Evolutionary conservation across 139 green algal genomes (phyloP).

Genomic region (Zygnema circumcarinatum): DNA sequence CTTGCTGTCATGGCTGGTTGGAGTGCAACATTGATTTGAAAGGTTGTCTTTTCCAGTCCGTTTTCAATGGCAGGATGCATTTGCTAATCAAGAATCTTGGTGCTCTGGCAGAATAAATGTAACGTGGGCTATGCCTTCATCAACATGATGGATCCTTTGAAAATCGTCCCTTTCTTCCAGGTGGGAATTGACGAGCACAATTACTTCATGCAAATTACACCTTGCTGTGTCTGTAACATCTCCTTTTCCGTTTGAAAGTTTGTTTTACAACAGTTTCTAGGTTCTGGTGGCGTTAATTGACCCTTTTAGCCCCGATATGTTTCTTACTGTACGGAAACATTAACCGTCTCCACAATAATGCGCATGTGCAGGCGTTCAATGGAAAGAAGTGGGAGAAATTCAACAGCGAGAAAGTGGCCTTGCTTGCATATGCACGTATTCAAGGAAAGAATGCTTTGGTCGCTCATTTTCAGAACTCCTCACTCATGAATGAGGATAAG

Average conservation of each 20-base stretch:
- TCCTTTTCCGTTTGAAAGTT: conserved; percentile 20
- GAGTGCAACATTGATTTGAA: too few relatives aligned
- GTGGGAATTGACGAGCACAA: conserved; percentile 19
- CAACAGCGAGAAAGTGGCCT: conserved; percentile 87
- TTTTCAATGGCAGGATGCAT: too few relatives aligned
- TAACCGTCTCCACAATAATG: too few relatives aligned
- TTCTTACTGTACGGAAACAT: too few relatives aligned
- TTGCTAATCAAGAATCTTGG: too few relatives aligned
- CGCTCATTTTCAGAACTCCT: conserved; percentile 96
- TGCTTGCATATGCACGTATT: conserved; percentile 94
- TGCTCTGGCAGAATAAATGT: conserved; percentile 86
- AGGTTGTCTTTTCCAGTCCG: too few relatives aligned
- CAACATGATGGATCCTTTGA: conserved; percentile 85
- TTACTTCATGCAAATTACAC: conserved; percentile 2
- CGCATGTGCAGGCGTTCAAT: conserved; percentile 87
- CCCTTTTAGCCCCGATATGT: too few relatives aligned
- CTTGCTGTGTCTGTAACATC: conserved; percentile 23
- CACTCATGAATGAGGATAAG: conserved; percentile 98
- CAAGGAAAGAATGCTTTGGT: conserved; percentile 84
- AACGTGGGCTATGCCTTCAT: conserved; percentile 99
- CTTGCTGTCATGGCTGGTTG: too few relatives aligned
- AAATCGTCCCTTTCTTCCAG: conserved; percentile 85
- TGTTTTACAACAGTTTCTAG: background rate
- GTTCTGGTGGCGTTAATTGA: too few relatives aligned
- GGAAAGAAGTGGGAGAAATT: conserved; percentile 95